Base-by-base conservation (phyloP, 805 yeast species). In the Kregervanrija pseudodelftensis region DNA sequence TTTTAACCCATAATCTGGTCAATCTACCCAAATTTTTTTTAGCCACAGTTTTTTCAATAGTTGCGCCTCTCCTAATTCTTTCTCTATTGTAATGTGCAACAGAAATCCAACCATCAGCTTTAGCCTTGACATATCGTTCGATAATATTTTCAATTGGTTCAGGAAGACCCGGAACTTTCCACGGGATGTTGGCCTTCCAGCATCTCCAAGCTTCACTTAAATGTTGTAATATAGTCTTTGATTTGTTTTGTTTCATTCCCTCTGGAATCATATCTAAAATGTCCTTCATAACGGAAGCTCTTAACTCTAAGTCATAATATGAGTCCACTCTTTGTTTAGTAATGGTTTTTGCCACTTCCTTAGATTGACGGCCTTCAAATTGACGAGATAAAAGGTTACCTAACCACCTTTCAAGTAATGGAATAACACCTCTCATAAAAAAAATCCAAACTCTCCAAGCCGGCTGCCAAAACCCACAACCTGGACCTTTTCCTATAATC, bases 381-480 rank as follows among this genome's bases (percentile, higher is more conserved):
- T 90, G 99, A 50, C 99, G 77, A 2, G 95, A 82, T 35, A 93
- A 66, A 45, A 93, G 68, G 53, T 93, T 93, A 1, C 96, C 95
- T 30, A 93, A 68, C 99, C 99, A 93, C 61, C 97, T 71, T 63
- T 93, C 99, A 13, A 93, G 67, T 42, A 93, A 64, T 0, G 99
- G 99, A 17, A 89, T 82, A 13, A 82, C 82, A 14, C 99, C 99
- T 54, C 99, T 73, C 67, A 93, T 65, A 63, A 91, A 91, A 43
- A 80, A 85, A 1, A 93, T 69, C 99, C 99, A 93, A 1, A 90
- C 91, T 53, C 96, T 70, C 99, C 98, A 93, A 1, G 96, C 86
- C 0, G 99, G 99, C 59, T 93, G 98, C 99, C 99, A 93, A 62
- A 93, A 85, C 1, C 99, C 99, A 68, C 95, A 86, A 0, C 99